These are phyloP conservation scores for Nelumbo lutea DNA, from an alignment of 164 flowering plant genomes.

Conservation along the genomic window DNA sequence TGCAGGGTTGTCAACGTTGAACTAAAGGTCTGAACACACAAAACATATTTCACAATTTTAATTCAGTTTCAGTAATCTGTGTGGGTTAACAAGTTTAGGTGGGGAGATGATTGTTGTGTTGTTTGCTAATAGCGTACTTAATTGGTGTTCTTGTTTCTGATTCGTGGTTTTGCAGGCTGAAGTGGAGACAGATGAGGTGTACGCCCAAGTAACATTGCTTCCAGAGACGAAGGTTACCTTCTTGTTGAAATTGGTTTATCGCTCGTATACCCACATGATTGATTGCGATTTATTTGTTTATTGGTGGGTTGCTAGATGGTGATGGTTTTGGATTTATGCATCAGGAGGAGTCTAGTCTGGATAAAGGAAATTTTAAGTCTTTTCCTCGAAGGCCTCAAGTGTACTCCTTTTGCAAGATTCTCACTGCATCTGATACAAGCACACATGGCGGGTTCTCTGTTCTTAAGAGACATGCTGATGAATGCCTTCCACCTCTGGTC, in stretches of 20 bases:
- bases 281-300: neutral
- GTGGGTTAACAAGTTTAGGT: neutral
- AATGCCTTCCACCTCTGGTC: conserved; percentile 60
- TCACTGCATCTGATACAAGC: conserved; percentile 60
- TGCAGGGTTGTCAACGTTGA: conserved; percentile 47
- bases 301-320: neutral
- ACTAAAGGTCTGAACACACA: conserved; percentile 33
- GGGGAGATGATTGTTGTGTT: neutral
- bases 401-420: conserved; percentile 37
- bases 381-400: conserved; percentile 9
- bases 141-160: neutral
- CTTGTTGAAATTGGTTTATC: neutral
- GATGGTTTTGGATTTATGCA: conserved; percentile 13
- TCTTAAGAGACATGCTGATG: conserved; percentile 45
- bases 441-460: conserved; percentile 65
- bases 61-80: too few relatives aligned
- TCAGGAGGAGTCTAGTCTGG: conserved; percentile 23
- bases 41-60: neutral
- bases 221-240: conserved; percentile 37
- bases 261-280: neutral
- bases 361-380: conserved; percentile 4
- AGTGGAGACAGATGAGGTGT: conserved; percentile 55
- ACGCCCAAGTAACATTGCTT: conserved; percentile 55
- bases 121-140: neutral
- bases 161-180: conserved; percentile 44